These are phyloP conservation scores for Parachaetomium inaequale DNA, from an alignment of 495 filamentous ascomycete species.

Conservation along the genomic window DNA sequence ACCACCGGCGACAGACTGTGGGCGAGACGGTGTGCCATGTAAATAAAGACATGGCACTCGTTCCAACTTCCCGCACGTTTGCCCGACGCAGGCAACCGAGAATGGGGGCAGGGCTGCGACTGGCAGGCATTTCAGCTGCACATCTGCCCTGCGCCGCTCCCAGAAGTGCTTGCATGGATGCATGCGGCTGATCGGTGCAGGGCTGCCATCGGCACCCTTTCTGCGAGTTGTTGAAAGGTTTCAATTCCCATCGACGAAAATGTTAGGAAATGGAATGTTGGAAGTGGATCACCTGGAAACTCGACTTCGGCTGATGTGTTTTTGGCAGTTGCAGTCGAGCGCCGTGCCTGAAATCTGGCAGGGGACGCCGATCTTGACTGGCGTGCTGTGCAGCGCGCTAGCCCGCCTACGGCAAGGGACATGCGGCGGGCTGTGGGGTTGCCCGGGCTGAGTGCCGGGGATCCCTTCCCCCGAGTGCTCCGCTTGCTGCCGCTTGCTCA, in stretches of 20 bases:
- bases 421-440: background rate
- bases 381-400: background rate
- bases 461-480: conserved; percentile 4
- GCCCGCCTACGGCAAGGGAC: background rate
- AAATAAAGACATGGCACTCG: background rate
- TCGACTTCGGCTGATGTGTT: no score
- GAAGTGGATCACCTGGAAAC: no score
- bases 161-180: background rate
- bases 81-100: background rate
- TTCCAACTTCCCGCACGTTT: conserved; percentile 5
- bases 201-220: background rate
- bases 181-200: background rate
- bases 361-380: no score
- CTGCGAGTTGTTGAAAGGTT: background rate
- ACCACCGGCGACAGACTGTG: background rate
- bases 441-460: conserved; percentile 3
- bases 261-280: no score
- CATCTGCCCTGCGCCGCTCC: background rate
- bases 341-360: conserved; percentile 1
- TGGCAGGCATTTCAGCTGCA: conserved; percentile 1
- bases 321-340: background rate
- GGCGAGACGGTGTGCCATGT: background rate
- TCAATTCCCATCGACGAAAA: background rate
- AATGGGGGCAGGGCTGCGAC: no score
- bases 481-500: background rate